A percentile compares a stretch with the other conserved stretches of the same genome.
Conservation (phyloP, 2,329 filamentous ascomycete species). For the Ophiostoma novo-ulmi region DNA sequence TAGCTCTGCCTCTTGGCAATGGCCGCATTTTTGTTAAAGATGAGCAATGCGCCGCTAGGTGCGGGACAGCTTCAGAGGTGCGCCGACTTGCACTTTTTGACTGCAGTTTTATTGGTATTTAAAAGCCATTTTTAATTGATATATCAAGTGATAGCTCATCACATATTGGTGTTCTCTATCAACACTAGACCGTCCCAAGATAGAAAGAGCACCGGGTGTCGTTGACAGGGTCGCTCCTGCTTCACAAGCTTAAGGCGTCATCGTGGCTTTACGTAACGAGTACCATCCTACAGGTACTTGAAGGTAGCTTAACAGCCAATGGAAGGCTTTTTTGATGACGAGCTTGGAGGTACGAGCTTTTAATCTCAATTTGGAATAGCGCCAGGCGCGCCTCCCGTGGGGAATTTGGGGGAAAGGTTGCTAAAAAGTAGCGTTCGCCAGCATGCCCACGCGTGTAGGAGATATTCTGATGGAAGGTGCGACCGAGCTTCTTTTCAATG, state of each 20-base stretch:
- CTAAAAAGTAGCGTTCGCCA: too few relatives aligned
- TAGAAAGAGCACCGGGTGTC: neutral
- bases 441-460: too few relatives aligned
- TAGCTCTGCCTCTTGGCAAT: constrained; percentile 1
- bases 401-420: neutral
- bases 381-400: neutral
- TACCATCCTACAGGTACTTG: neutral
- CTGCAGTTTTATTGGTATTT: neutral
- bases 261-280: constrained; percentile 12
- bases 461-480: neutral
- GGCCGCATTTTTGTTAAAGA: neutral
- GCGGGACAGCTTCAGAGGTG: neutral
- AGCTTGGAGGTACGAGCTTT: neutral
- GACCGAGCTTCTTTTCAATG: neutral
- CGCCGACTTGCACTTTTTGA: neutral
- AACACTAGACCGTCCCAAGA: neutral
- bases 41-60: constrained; percentile 5
- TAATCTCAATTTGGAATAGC: neutral
- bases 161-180: neutral
- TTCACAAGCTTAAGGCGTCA: neutral
- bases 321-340: neutral
- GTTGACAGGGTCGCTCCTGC: neutral
- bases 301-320: neutral
- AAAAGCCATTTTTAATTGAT: neutral
- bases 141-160: neutral